Percentiles rank a stretch among this genome's conserved stretches.
phyloP scores from a whole-genome alignment of 768 basidiomycete genomes.

The Kwoniella shandongensis region DNA sequence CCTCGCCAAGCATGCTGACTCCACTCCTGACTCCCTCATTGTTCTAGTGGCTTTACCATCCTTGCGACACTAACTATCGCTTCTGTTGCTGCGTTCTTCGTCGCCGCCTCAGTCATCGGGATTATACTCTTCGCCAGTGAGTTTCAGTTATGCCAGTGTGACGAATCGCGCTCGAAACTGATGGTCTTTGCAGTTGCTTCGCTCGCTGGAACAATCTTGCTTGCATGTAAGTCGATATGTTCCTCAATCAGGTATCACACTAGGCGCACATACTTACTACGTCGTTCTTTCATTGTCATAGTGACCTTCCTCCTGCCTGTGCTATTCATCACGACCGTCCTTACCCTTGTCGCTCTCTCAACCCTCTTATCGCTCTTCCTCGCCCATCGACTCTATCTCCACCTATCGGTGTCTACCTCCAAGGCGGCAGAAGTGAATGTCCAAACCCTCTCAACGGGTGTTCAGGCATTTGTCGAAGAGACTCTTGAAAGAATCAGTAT shows the following conservation, averaged over 20 bases:
- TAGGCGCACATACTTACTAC: background rate
- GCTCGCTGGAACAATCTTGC: constrained; percentile 9
- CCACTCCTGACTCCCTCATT: background rate
- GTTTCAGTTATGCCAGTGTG: constrained; percentile 3
- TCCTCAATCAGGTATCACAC: background rate
- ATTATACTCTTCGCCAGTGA: constrained; percentile 30
- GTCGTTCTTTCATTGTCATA: background rate
- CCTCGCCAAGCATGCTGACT: background rate
- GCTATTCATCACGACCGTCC: constrained; percentile 33
- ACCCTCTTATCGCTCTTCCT: constrained; percentile 41
- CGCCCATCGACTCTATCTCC: constrained; percentile 41
- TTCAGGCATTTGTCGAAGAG: constrained; percentile 34
- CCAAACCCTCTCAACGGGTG: constrained; percentile 17
- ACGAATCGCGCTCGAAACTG: background rate
- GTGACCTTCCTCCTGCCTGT: constrained; percentile 33
- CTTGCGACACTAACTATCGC: constrained; percentile 28
- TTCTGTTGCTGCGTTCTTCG: constrained; percentile 12
- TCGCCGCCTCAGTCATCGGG: constrained; percentile 27
- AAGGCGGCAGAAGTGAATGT: background rate
- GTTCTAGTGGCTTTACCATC: constrained; percentile 37
- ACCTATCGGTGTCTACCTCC: constrained; percentile 18
- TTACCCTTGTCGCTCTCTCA: constrained; percentile 25
- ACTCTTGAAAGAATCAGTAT: constrained; percentile 24
- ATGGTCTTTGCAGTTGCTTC: background rate
- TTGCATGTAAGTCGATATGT: constrained; percentile 23